These are phyloP conservation scores for Penicillium chermesinum DNA, from an alignment of 495 filamentous ascomycete genomes.

Conservation along the genomic window DNA sequence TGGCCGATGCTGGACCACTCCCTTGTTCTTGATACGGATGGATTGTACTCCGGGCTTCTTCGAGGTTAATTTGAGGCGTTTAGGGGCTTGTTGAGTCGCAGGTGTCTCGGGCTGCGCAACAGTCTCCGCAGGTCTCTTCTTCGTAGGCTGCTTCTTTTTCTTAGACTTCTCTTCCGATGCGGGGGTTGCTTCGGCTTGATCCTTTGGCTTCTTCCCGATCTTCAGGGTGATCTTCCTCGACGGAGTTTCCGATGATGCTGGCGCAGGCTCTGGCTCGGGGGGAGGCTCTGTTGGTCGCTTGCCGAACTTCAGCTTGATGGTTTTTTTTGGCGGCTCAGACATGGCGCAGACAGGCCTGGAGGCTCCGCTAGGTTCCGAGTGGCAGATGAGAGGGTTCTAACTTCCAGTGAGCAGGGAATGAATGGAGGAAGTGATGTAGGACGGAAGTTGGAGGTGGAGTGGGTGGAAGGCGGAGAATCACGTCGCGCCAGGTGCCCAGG, in stretches of 20 bases:
- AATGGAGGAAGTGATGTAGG: too few relatives aligned
- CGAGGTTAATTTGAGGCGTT: slow-evolving; percentile 41
- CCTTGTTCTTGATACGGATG: slow-evolving; percentile 53
- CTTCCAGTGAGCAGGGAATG: too few relatives aligned
- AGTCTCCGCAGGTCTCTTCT: slow-evolving; percentile 39
- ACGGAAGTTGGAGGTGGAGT: too few relatives aligned
- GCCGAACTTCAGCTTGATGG: slow-evolving; percentile 49
- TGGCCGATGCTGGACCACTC: slow-evolving; percentile 57
- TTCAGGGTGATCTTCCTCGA: slow-evolving; percentile 50
- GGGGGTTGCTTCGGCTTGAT: slow-evolving; percentile 21
- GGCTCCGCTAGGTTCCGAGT: not conserved
- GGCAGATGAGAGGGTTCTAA: not conserved
- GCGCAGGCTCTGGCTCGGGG: slow-evolving; percentile 22
- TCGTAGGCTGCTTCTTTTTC: slow-evolving; percentile 49
- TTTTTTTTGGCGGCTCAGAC: slow-evolving; percentile 38
- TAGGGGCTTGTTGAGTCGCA: slow-evolving; percentile 28
- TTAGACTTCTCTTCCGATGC: slow-evolving; percentile 24
- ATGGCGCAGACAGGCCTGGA: slow-evolving; percentile 15
- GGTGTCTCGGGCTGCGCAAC: slow-evolving; percentile 22
- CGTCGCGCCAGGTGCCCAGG: not conserved
- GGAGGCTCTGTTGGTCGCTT: slow-evolving; percentile 33
- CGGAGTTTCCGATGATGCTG: slow-evolving; percentile 28
- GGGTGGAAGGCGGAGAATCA: not conserved
- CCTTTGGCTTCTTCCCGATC: slow-evolving; percentile 33
- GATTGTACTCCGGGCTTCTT: slow-evolving; percentile 42